These are phyloP conservation scores for Anethum foeniculum DNA, from an alignment of 140 eudicot genomes.

Conservation along the genomic window DNA sequence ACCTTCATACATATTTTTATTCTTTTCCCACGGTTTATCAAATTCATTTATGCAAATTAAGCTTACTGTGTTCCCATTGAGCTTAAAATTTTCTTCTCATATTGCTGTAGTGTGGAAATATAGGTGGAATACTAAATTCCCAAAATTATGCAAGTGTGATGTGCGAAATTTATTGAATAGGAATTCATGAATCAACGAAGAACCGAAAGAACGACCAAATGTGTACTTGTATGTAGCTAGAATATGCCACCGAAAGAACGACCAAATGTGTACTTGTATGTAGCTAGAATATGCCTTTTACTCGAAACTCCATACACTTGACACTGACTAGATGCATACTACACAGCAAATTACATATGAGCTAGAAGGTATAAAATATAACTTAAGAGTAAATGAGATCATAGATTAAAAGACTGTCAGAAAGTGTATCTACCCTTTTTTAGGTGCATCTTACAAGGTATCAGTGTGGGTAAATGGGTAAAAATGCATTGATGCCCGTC, in stretches of 20 bases:
- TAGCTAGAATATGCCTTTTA: not conserved
- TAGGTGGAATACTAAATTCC: not conserved
- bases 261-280: not conserved
- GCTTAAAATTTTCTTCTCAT: not conserved
- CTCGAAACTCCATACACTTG: not conserved
- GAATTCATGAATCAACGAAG: not conserved
- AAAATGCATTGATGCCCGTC: not conserved
- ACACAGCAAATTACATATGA: not conserved
- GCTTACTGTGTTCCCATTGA: not conserved
- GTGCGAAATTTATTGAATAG: not conserved
- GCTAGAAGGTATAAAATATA: too few relatives aligned
- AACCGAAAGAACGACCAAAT: not conserved
- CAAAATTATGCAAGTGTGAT: not conserved
- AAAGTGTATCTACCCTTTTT: not conserved
- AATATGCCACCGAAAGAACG: not conserved
- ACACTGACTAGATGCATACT: not conserved
- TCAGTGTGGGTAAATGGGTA: not conserved
- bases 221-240: not conserved
- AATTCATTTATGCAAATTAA: not conserved
- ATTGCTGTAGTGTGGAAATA: not conserved
- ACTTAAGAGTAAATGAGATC: not conserved
- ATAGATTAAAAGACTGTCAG: not conserved
- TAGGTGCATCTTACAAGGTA: too few relatives aligned
- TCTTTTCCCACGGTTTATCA: not conserved
- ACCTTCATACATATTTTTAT: not conserved